A percentile compares a stretch with the other conserved stretches of the same genome.
Evolutionary conservation across 805 yeast species (phyloP).

Genomic region (Kuraishia borneana): DNA sequence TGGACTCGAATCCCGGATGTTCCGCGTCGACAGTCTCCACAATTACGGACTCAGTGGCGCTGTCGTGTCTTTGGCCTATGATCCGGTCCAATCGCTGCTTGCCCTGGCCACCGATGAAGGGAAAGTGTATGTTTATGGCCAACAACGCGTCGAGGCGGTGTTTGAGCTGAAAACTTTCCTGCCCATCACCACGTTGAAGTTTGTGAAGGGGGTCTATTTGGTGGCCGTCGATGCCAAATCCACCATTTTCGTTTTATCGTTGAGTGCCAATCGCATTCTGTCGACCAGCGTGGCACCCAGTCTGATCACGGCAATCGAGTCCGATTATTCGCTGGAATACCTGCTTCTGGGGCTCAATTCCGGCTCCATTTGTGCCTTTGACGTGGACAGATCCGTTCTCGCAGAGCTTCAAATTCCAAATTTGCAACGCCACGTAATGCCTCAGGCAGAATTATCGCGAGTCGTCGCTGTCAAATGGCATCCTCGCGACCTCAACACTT

Average conservation of each 20-base stretch:
- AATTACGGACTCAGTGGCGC: conserved; percentile 54
- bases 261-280: conserved; percentile 50
- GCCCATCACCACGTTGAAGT: conserved; percentile 43
- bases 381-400: conserved; percentile 65
- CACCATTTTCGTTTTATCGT: conserved; percentile 56
- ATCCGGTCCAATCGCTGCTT: conserved; percentile 78
- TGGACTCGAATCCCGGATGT: conserved; percentile 17
- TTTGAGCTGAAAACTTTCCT: conserved; percentile 40
- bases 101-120: conserved; percentile 71
- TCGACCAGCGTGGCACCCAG: conserved; percentile 54
- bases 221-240: conserved; percentile 58
- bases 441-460: conserved; percentile 37
- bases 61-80: conserved; percentile 61
- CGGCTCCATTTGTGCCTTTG: conserved; percentile 64
- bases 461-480: conserved; percentile 66
- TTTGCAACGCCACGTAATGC: conserved; percentile 52
- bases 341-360: conserved; percentile 67
- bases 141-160: conserved; percentile 63
- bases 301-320: conserved; percentile 52
- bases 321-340: conserved; percentile 89
- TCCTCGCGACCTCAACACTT: conserved; percentile 78
- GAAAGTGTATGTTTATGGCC: conserved; percentile 73
- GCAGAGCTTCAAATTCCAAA: conserved; percentile 62
- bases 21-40: conserved; percentile 19
- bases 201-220: conserved; percentile 74